Conservation (phyloP, 2,329 filamentous ascomycete genomes). For the Ascochyta koolunga region DNA sequence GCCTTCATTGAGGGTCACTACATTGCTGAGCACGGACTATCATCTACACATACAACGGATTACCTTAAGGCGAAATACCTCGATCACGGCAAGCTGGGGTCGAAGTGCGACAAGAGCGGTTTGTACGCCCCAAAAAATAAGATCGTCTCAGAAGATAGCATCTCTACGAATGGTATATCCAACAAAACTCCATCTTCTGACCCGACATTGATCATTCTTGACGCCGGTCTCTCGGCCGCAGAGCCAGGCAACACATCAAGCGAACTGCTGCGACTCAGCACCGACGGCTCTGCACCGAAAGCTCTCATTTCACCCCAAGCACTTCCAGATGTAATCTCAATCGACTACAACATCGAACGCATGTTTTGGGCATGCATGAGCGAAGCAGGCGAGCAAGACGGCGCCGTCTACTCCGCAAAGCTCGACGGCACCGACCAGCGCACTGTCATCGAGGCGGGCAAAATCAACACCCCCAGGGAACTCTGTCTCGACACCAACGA, state of each 20-base stretch:
- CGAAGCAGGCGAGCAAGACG: conserved; percentile 42
- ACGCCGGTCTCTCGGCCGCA: conserved; percentile 12
- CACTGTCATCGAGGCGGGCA: conserved; percentile 53
- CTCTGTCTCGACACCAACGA: conserved; percentile 36
- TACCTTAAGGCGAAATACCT: conserved; percentile 56
- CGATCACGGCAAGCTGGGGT: conserved; percentile 55
- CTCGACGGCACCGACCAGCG: conserved; percentile 57
- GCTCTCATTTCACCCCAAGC: conserved; percentile 10
- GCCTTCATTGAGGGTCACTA: conserved; percentile 62
- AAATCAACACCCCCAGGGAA: conserved; percentile 54
- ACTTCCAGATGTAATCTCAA: conserved; percentile 43
- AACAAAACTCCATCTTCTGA: not conserved
- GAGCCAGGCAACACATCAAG: conserved; percentile 18
- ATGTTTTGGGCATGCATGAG: conserved; percentile 44
- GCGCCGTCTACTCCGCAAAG: conserved; percentile 53
- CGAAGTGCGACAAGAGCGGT: conserved; percentile 42
- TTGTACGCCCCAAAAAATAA: conserved; percentile 15
- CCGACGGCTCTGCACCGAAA: conserved; percentile 6
- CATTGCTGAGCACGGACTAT: conserved; percentile 56
- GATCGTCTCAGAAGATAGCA: not conserved
- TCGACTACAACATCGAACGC: conserved; percentile 21
- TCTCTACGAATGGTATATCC: not conserved
- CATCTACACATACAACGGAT: conserved; percentile 50
- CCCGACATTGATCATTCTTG: conserved; percentile 17
- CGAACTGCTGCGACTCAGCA: conserved; percentile 19